Base-by-base conservation (phyloP, 2,329 filamentous ascomycete species). In the Lecanoromycetidae sp. region DNA sequence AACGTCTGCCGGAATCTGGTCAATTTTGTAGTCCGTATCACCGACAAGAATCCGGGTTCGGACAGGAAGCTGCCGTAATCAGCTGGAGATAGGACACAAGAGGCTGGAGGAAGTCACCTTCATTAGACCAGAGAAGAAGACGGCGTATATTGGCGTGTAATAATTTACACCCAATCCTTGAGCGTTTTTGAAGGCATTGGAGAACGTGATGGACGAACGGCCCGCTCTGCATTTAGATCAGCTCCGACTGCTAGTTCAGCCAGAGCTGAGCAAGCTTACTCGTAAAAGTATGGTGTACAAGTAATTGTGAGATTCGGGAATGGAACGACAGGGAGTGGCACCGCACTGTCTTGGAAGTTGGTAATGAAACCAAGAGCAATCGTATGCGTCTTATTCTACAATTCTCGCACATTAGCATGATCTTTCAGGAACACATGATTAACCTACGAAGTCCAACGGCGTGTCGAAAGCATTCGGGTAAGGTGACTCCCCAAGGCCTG, bases 401-500 rank as follows among this genome's bases (percentile, higher is more conserved):
- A 13, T 15, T 7, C 23, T 38, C 3, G 26, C n/a, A 38, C n/a
- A 23, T 38, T 23, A 38, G 36, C 36, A 38, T 6, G 9, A 20
- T 23, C 9, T 13, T n/a, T 15, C 20, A 38, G 10, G 7, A 8
- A 38, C 17, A 5, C 5, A 4, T 22, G 12, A 15, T 25, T 9
- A n/a, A 32, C 19, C 7, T 25, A 43, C 42, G 37, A 44, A 30
- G 25, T 75, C 75, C 10, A 87, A 76, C 1, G 82, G 71, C 0
- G 78, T 79, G 61, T 86, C 82, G 58, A 87, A 84, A 22, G 81
- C 73, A 58, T 77, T 75, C 3, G 83, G 79, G 3, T 83, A 74
- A 44, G 81, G 76, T 48, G 74, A 66, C 46, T 71, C 67, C 49
- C 73, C 70, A 17, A 71, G 68, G 32, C 76, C 77, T 49, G 71